Base-by-base conservation (phyloP, 768 basidiomycete genomes). In the Auricularia cornea region DNA sequence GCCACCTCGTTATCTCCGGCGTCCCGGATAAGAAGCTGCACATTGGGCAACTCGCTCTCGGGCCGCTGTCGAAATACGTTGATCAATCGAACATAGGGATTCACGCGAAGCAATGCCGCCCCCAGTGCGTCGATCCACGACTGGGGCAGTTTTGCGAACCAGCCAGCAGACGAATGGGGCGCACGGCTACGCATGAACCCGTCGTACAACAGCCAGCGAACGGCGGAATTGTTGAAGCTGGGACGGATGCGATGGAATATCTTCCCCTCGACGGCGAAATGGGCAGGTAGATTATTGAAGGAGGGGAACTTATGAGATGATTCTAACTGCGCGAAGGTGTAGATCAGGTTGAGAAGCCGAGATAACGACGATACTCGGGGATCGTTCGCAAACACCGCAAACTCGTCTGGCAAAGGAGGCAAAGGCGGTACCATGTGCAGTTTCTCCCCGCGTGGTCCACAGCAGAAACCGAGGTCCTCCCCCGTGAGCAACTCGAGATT, bases 311-410 rank as follows among this genome's bases (percentile, higher is more conserved):
- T 23, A 28, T 70, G 70, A 0, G 72, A 70, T 0, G 70, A 67
- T 62, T 75, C 70, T 1, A 75, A 48, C 1, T 71, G 66, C 28
- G 75, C 72, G 61, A 75, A 75, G n/a, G 73, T 74, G 54, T 71
- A 74, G 1, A 74, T 31, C 23, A 75, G 66, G 59, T 76, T 76
- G 3, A 76, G 66, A 14, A 61, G 62, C 0, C 70, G 67, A 0
- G 74, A 76, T 0, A 66, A 57, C 0, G 57, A 41, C 0, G 75
- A 76, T 3, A 75, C 66, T 2, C 65, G n/a, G 0, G 68, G 70
- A 56, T 74, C 38, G 59, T 69, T 63, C 11, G 75, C 5, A 44
- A 76, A 72, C 0, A 32, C 14, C 31, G 68, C 40, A 61, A 63
- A 74, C 63, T 74, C 70, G 3, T 18, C 44, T 11, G 75, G 74